Percentiles rank a stretch among this genome's conserved stretches.
phyloP scores from a whole-genome alignment of 257 asterid genomes.

The Cruciata laevipes region DNA sequence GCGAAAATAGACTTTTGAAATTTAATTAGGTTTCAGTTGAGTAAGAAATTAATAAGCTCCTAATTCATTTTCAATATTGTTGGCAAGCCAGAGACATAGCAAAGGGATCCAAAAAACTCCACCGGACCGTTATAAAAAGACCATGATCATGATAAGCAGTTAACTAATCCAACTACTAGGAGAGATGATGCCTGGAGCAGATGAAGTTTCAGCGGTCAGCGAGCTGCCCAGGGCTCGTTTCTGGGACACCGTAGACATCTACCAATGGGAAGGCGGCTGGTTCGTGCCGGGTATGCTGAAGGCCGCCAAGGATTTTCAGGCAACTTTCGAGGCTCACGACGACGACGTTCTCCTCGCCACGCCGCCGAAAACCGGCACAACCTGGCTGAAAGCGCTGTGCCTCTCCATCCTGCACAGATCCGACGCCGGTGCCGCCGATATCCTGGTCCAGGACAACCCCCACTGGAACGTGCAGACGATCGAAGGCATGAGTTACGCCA shows the following conservation, averaged over 20 bases:
- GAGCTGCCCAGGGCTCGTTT: constrained; percentile 27
- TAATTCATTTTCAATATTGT: too few relatives aligned
- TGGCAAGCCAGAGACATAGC: too few relatives aligned
- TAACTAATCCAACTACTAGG: too few relatives aligned
- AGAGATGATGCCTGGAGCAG: too few relatives aligned
- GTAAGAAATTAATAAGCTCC: too few relatives aligned
- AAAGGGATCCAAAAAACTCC: too few relatives aligned
- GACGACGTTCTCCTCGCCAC: constrained; percentile 33
- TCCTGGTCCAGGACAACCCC: constrained; percentile 26
- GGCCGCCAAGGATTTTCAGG: constrained; percentile 21
- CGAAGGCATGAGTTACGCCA: constrained; percentile 20
- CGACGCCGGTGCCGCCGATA: too few relatives aligned
- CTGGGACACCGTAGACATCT: constrained; percentile 30
- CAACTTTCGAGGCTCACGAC: constrained; percentile 14
- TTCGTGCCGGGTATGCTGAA: constrained; percentile 26
- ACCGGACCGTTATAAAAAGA: too few relatives aligned
- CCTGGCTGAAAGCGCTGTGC: constrained; percentile 40
- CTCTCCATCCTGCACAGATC: constrained; percentile 20
- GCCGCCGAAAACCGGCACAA: constrained; percentile 33
- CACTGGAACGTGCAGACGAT: constrained; percentile 26
- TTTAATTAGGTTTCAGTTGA: too few relatives aligned
- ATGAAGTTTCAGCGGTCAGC: constrained; percentile 1
- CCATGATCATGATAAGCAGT: too few relatives aligned
- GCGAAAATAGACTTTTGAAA: too few relatives aligned
- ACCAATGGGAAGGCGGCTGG: constrained; percentile 34